Evolutionary conservation across 2,329 filamentous ascomycete genomes (phyloP).

Genomic region (Nigrospora osmanthi): DNA sequence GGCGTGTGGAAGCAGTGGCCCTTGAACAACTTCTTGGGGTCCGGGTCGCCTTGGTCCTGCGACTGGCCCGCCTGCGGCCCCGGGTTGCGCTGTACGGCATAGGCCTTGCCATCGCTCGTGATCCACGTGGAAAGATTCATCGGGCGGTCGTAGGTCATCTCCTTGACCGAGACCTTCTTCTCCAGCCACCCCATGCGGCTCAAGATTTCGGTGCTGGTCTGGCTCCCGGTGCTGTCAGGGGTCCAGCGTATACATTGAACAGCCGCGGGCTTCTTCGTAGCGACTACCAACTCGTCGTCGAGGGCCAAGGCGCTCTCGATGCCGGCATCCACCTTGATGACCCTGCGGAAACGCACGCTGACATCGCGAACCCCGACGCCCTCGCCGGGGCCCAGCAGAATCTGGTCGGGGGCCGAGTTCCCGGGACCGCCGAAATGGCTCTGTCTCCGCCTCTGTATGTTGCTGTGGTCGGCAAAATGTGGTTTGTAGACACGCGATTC

Average conservation of each 20-base stretch:
- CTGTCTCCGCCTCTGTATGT: slow-evolving; percentile 54
- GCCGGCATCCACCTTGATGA: slow-evolving; percentile 94
- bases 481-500: slow-evolving; percentile 79
- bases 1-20: slow-evolving; percentile 88
- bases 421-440: slow-evolving; percentile 52
- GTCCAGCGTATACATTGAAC: slow-evolving; percentile 96
- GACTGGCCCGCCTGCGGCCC: slow-evolving; percentile 21
- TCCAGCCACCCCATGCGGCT: slow-evolving; percentile 81
- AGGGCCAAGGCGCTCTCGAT: slow-evolving; percentile 82
- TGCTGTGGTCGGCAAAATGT: slow-evolving; percentile 62
- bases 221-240: slow-evolving; percentile 70
- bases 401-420: slow-evolving; percentile 49
- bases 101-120: slow-evolving; percentile 77
- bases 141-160: slow-evolving; percentile 89
- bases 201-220: slow-evolving; percentile 85
- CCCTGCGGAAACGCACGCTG: slow-evolving; percentile 89
- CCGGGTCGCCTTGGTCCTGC: slow-evolving; percentile 31
- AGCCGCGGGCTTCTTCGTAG: slow-evolving; percentile 85
- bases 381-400: slow-evolving; percentile 72
- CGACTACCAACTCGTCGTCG: slow-evolving; percentile 87
- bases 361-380: slow-evolving; percentile 76
- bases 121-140: slow-evolving; percentile 97
- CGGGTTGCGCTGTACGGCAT: slow-evolving; percentile 74
- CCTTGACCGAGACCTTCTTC: slow-evolving; percentile 66
- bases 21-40: slow-evolving; percentile 66